phyloP scores from a whole-genome alignment of 2,329 filamentous ascomycete species.

The Pyrenophora graminea region DNA sequence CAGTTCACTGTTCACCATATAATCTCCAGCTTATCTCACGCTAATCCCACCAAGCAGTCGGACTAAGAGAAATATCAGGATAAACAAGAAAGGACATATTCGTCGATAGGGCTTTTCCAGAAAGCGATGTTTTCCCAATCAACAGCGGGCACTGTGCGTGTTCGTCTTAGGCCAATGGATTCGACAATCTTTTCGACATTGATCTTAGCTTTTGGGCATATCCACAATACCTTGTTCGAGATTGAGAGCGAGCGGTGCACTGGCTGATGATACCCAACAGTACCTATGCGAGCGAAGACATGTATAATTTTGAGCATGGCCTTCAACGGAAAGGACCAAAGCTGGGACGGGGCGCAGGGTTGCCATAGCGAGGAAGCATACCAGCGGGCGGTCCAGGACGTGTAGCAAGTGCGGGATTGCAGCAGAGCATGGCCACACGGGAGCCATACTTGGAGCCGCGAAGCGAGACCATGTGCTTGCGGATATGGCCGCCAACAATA shows the following conservation, averaged over 20 bases:
- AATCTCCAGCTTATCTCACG: constrained; percentile 11
- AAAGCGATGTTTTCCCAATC: constrained; percentile 33
- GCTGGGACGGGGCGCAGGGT: constrained; percentile 29
- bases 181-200: constrained; percentile 39
- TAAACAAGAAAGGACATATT: constrained; percentile 43
- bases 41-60: constrained; percentile 23
- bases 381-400: constrained; percentile 84
- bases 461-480: constrained; percentile 98
- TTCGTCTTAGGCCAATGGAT: constrained; percentile 39
- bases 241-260: constrained; percentile 35
- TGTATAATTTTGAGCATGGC: constrained; percentile 11
- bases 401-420: constrained; percentile 87
- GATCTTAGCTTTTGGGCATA: constrained; percentile 36
- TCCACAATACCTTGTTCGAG: constrained; percentile 40
- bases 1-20: constrained; percentile 26
- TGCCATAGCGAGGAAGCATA: constrained; percentile 45
- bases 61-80: constrained; percentile 25
- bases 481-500: constrained; percentile 88
- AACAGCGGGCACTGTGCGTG: constrained; percentile 30
- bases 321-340: constrained; percentile 39
- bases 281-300: constrained; percentile 27
- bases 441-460: constrained; percentile 98
- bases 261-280: constrained; percentile 38
- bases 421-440: constrained; percentile 97
- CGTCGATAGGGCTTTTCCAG: constrained; percentile 25